phyloP scores from a whole-genome alignment of 108 stramenopile genomes.

The Asterionellopsis glacialis region DNA sequence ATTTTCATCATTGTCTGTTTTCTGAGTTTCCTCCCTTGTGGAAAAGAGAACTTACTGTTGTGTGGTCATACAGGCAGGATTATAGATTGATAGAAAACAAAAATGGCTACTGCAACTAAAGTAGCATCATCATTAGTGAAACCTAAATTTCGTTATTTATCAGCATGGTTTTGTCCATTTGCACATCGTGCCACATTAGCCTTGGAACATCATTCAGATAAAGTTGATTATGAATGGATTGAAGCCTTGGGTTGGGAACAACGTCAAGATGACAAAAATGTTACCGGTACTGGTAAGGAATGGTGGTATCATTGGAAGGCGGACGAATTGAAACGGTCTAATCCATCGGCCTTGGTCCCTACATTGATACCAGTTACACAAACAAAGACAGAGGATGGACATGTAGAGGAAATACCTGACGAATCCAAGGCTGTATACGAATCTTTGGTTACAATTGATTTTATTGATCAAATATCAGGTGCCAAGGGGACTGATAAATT shows the following conservation, averaged over 20 bases:
- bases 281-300: slow-evolving; percentile 70
- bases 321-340: slow-evolving; percentile 57
- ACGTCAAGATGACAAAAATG: slow-evolving; percentile 56
- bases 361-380: slow-evolving; percentile 60
- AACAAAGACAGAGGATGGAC: slow-evolving; percentile 14
- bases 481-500: slow-evolving; percentile 51
- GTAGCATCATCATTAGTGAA: too few relatives aligned
- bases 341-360: slow-evolving; percentile 73
- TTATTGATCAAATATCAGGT: slow-evolving; percentile 56
- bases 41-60: too few relatives aligned
- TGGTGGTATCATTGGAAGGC: slow-evolving; percentile 91
- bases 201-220: slow-evolving; percentile 69
- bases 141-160: slow-evolving; percentile 70
- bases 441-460: slow-evolving; percentile 69
- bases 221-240: slow-evolving; percentile 78
- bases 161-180: slow-evolving; percentile 87
- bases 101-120: too few relatives aligned
- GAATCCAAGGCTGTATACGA: slow-evolving; percentile 60
- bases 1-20: too few relatives aligned
- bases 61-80: too few relatives aligned
- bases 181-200: slow-evolving; percentile 82
- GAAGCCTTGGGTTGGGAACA: slow-evolving; percentile 85
- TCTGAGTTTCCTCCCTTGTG: too few relatives aligned
- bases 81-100: too few relatives aligned
- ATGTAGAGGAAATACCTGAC: slow-evolving; percentile 25